These are phyloP conservation scores for Tremellales sp. DNA, from an alignment of 1,284 basidiomycete species.

Conservation along the genomic window DNA sequence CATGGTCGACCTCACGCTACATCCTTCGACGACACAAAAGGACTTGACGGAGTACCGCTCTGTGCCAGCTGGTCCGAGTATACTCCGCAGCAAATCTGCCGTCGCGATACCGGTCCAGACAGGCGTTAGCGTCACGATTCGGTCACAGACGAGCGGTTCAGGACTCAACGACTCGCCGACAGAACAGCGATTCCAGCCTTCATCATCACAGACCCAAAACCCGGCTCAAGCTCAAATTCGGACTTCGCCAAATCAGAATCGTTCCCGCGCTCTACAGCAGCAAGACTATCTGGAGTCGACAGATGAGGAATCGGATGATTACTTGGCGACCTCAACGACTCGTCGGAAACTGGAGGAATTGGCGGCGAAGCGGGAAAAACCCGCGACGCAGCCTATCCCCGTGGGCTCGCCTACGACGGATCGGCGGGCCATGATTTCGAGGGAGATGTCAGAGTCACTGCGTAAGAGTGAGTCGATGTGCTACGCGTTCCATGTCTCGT, in stretches of 20 bases:
- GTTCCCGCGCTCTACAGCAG: constrained; percentile 16
- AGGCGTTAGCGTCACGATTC: constrained; percentile 40
- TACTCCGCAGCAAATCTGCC: constrained; percentile 41
- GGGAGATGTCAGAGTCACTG: constrained; percentile 45
- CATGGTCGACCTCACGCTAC: constrained; percentile 37
- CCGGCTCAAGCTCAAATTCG: too few relatives aligned
- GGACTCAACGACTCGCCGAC: not conserved
- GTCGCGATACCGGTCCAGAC: constrained; percentile 43
- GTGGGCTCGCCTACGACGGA: constrained; percentile 33
- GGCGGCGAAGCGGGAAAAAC: constrained; percentile 25
- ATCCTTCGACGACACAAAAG: too few relatives aligned
- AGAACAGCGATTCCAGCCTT: too few relatives aligned
- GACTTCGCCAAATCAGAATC: constrained; percentile 1
- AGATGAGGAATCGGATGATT: constrained; percentile 34
- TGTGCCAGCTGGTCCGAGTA: constrained; percentile 17
- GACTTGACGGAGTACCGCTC: too few relatives aligned
- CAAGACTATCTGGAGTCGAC: constrained; percentile 28
- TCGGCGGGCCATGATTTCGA: constrained; percentile 40
- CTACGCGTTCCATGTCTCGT: not conserved
- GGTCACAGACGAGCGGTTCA: not conserved
- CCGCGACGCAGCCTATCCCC: constrained; percentile 14
- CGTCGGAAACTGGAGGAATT: constrained; percentile 34
- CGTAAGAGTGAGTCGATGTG: constrained; percentile 33
- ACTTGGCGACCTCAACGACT: constrained; percentile 35
- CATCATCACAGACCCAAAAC: too few relatives aligned